phyloP scores from a whole-genome alignment of 495 filamentous ascomycete genomes.

The Hypomontagnella submonticulosa region DNA sequence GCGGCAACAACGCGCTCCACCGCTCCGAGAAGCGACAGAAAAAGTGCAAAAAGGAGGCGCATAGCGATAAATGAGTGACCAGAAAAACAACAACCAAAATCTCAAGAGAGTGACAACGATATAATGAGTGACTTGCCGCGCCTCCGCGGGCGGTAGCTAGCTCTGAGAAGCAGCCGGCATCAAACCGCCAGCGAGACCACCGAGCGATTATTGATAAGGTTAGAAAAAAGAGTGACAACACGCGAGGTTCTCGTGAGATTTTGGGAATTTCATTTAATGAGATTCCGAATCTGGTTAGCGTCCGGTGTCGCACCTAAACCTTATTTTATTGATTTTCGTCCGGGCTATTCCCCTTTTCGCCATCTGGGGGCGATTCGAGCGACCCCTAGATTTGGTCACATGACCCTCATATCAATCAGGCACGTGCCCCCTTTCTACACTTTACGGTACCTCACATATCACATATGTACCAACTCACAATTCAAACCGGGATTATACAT shows the following conservation, averaged over 20 bases:
- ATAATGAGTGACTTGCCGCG: conserved; percentile 25
- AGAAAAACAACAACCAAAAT: conserved; percentile 1
- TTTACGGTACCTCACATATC: too few relatives aligned
- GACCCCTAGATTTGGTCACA: too few relatives aligned
- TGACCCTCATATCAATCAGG: too few relatives aligned
- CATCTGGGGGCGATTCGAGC: neutral
- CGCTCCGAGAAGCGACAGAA: conserved; percentile 12
- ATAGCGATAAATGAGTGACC: conserved; percentile 30
- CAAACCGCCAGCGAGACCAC: conserved; percentile 17
- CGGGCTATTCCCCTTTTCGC: conserved; percentile 2
- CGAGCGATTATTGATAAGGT: conserved; percentile 12
- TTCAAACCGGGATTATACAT: too few relatives aligned
- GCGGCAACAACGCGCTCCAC: conserved; percentile 41
- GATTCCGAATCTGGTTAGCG: conserved; percentile 35
- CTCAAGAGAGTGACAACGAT: conserved; percentile 14
- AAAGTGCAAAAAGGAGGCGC: conserved; percentile 32
- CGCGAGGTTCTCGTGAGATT: conserved; percentile 36
- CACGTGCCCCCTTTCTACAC: too few relatives aligned
- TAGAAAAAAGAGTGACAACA: conserved; percentile 19
- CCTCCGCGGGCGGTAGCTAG: conserved; percentile 26
- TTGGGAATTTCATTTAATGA: conserved; percentile 26
- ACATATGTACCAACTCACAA: too few relatives aligned
- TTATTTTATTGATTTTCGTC: conserved; percentile 4
- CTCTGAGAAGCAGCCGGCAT: conserved; percentile 26
- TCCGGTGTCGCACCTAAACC: conserved; percentile 12